Conservation (phyloP, 306 rosid species). For the Quercus bicolor region DNA sequence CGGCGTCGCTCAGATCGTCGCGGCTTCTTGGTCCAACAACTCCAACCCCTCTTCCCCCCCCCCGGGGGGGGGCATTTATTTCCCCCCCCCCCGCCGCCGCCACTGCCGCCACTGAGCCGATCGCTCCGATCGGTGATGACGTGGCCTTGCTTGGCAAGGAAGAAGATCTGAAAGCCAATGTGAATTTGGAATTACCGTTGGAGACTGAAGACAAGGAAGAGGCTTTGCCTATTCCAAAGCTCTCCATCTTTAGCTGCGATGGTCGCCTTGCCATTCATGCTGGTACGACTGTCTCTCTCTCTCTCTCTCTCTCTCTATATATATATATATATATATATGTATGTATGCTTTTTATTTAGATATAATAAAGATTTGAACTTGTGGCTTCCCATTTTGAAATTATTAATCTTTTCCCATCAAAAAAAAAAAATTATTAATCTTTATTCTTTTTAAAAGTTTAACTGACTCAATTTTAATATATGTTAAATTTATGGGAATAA, state of each 20-base stretch:
- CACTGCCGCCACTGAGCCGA: constrained; percentile 30
- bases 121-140: constrained; percentile 37
- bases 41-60: constrained; percentile 20
- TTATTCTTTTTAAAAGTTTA: no score
- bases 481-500: no score
- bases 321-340: no score
- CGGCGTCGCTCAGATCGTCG: constrained; percentile 97
- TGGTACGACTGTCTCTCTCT: constrained; percentile 29
- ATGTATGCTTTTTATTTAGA: no score
- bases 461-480: no score
- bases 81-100: constrained; percentile 30
- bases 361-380: no score
- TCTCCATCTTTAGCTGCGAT: constrained; percentile 63
- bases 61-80: no score
- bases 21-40: constrained; percentile 92
- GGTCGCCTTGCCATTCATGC: constrained; percentile 78
- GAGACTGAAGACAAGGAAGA: constrained; percentile 9
- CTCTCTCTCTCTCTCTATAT: no score
- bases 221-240: constrained; percentile 36
- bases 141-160: constrained; percentile 29
- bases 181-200: constrained; percentile 29
- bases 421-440: no score
- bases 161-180: constrained; percentile 36
- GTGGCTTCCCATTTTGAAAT: no score
- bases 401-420: no score